Conservation (phyloP, 1,139 yeast species). For the Sugiyamaella japonica region DNA sequence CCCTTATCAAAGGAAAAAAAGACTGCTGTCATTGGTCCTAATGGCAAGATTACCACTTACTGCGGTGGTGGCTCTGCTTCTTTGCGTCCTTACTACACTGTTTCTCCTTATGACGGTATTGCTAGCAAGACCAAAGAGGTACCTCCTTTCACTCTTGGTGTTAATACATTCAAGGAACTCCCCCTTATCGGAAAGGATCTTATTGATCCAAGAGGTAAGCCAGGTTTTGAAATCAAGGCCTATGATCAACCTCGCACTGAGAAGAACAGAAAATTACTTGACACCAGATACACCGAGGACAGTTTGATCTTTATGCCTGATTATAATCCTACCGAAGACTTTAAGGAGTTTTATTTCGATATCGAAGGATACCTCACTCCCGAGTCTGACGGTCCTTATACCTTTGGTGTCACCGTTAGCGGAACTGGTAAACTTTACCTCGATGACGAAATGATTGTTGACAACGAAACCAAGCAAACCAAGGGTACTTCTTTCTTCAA, state of each 20-base stretch:
- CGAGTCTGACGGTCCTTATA: slow-evolving; percentile 51
- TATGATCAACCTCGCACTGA: slow-evolving; percentile 45
- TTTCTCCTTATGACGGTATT: slow-evolving; percentile 51
- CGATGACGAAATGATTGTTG: slow-evolving; percentile 54
- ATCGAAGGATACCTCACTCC: slow-evolving; percentile 51
- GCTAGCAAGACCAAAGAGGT: slow-evolving; percentile 36
- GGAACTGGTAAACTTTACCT: slow-evolving; percentile 58
- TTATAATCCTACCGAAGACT: slow-evolving; percentile 42
- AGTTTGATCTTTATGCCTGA: slow-evolving; percentile 51
- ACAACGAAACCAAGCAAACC: slow-evolving; percentile 55
- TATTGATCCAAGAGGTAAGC: slow-evolving; percentile 40
- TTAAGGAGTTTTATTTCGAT: slow-evolving; percentile 46
- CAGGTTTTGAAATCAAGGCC: slow-evolving; percentile 47
- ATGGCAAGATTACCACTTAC: slow-evolving; percentile 47
- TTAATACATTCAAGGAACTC: slow-evolving; percentile 39
- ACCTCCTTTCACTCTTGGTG: slow-evolving; percentile 44
- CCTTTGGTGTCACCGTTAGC: slow-evolving; percentile 51
- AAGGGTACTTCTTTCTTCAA: slow-evolving; percentile 53
- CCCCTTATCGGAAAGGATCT: slow-evolving; percentile 38
- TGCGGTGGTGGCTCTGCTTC: slow-evolving; percentile 60
- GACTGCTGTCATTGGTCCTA: slow-evolving; percentile 55
- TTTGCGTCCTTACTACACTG: slow-evolving; percentile 47
- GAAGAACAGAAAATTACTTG: slow-evolving; percentile 44
- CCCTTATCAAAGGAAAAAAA: slow-evolving; percentile 45
- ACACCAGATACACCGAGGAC: slow-evolving; percentile 39